These are phyloP conservation scores for Ballota nigra DNA, from an alignment of 257 asterid species.

Conservation along the genomic window DNA sequence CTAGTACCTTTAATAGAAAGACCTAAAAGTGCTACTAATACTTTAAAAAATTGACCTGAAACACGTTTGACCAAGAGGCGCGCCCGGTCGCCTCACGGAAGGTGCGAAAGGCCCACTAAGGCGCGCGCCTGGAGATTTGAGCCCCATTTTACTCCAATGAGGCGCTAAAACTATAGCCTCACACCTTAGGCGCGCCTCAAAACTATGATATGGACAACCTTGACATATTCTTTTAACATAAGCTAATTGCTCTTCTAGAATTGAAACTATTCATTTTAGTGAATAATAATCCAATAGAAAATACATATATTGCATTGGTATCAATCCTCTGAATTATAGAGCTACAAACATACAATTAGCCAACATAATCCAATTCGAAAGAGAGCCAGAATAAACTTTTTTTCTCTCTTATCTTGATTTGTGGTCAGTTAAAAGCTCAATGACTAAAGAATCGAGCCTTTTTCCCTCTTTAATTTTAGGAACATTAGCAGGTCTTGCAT, in stretches of 20 bases:
- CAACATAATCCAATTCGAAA: neutral
- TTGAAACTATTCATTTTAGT: neutral
- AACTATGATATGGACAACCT: too few relatives aligned
- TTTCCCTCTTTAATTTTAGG: slow-evolving; percentile 2
- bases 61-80: too few relatives aligned
- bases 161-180: too few relatives aligned
- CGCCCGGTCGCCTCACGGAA: too few relatives aligned
- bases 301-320: neutral
- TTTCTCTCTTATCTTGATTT: neutral
- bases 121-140: too few relatives aligned
- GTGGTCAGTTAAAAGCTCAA: neutral
- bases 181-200: too few relatives aligned
- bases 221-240: slow-evolving; percentile 9
- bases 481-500: neutral
- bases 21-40: too few relatives aligned
- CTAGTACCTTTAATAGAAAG: too few relatives aligned
- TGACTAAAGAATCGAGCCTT: neutral
- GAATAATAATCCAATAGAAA: neutral
- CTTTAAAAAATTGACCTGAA: too few relatives aligned
- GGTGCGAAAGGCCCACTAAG: too few relatives aligned
- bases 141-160: too few relatives aligned
- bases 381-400: neutral
- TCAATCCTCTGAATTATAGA: neutral
- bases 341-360: neutral
- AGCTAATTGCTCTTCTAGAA: slow-evolving; percentile 7